These are phyloP conservation scores for Hericium erinaceus DNA, from an alignment of 768 basidiomycete genomes.

Conservation along the genomic window DNA sequence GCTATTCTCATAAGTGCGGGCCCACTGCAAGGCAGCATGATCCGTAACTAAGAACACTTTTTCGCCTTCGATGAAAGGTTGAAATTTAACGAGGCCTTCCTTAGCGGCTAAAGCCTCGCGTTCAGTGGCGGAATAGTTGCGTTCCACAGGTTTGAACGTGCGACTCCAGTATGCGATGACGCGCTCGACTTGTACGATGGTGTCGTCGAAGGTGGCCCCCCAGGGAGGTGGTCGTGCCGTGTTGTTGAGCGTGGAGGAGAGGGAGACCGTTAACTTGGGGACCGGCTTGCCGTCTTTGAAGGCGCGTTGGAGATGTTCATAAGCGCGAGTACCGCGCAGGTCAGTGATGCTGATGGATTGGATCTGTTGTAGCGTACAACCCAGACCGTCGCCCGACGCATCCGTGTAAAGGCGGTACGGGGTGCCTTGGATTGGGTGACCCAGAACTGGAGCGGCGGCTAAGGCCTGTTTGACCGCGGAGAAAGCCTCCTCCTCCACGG, in stretches of 20 bases:
- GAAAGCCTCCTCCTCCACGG: slow-evolving; percentile 20
- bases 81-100: too few species aligned
- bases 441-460: slow-evolving; percentile 23
- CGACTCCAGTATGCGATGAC: slow-evolving; percentile 16
- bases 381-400: slow-evolving; percentile 14
- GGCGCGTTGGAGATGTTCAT: slow-evolving; percentile 9
- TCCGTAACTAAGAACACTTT: slow-evolving; percentile 18
- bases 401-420: slow-evolving; percentile 30
- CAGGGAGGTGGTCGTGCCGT: too few species aligned
- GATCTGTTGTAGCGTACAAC: slow-evolving; percentile 16
- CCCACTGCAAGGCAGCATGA: slow-evolving; percentile 19
- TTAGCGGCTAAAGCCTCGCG: too few species aligned
- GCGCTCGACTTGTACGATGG: slow-evolving; percentile 13
- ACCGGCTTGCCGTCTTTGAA: background rate
- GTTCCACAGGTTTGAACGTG: background rate
- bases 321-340: slow-evolving; percentile 14
- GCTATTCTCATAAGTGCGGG: slow-evolving; percentile 16
- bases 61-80: slow-evolving; percentile 25
- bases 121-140: too few species aligned
- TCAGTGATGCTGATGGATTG: slow-evolving; percentile 14
- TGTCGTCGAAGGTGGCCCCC: background rate
- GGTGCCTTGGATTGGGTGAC: slow-evolving; percentile 18
- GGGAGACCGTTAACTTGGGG: background rate
- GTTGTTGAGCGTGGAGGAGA: too few species aligned
- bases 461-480: slow-evolving; percentile 22